These are phyloP conservation scores for Discostella stelligera DNA, from an alignment of 352 stramenopile species.

Conservation along the genomic window DNA sequence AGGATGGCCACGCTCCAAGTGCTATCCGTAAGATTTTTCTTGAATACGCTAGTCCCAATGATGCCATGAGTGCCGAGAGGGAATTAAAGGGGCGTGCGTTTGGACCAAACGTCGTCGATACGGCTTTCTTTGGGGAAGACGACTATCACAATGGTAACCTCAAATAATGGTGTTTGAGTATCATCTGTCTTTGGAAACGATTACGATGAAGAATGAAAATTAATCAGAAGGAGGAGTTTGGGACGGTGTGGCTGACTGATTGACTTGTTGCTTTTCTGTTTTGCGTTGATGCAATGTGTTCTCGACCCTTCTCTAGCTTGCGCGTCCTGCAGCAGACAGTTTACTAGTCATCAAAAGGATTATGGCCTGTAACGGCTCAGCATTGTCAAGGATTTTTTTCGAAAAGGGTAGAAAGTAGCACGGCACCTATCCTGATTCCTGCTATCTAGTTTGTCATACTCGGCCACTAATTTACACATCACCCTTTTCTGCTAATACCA, in stretches of 20 bases:
- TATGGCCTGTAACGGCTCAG: neutral
- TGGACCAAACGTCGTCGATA: conserved; percentile 88
- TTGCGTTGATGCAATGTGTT: conserved; percentile 16
- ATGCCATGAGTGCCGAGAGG: conserved; percentile 84
- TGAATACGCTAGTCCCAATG: conserved; percentile 87
- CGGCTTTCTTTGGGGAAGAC: conserved; percentile 87
- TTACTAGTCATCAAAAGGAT: neutral
- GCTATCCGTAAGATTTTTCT: conserved; percentile 87
- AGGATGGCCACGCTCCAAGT: conserved; percentile 43
- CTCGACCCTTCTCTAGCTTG: conserved; percentile 19
- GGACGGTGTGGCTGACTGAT: neutral
- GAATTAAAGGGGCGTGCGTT: conserved; percentile 92
- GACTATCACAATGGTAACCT: conserved; percentile 81
- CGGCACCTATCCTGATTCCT: neutral
- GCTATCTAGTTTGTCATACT: neutral
- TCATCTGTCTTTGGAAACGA: neutral
- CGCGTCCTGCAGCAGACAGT: conserved; percentile 19
- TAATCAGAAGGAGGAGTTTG: neutral
- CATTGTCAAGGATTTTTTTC: neutral
- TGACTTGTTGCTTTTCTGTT: conserved; percentile 1
- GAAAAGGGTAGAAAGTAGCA: neutral
- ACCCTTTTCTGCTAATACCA: neutral
- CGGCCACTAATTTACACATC: neutral
- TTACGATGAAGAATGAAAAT: neutral
- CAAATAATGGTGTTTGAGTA: conserved; percentile 20